Evolutionary conservation across 2,329 filamentous ascomycete genomes (phyloP), one percentile per base, ranked within the genome.

Genomic region (Colletotrichum brevisporum): DNA sequence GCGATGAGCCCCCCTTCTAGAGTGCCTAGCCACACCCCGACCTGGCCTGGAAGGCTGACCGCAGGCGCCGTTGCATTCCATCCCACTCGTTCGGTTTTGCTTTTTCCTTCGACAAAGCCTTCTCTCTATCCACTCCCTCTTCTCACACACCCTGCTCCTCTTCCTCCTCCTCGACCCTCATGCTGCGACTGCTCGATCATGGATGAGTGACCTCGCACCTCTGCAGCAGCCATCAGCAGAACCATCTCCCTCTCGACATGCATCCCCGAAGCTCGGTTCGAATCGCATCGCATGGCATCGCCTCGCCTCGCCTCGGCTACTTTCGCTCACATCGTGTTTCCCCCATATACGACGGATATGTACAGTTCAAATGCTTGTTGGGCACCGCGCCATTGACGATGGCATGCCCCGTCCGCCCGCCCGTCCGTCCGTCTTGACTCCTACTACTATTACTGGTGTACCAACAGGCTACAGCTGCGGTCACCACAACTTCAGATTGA

Each of bases 21-120:
- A 10, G 8, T 8, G 31, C 31, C 31, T 52, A 31, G 27, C 55
- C 16, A n/a, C 45, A 43, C 31, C 31, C 31, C 10, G 31, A 36
- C 31, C 31, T 64, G 41, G 58, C 61, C 13, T 53, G 18, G n/a
- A 10, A 43, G 27, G 21, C 16, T 27, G 48, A 1, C n/a, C 26
- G 52, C 53, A 27, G 41, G n/a, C 43, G 24, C 43, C 55, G 61
- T 60, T 65, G 54, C 50, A 41, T 69, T 65, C 66, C 50, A 41
- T 69, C 59, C 66, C 62, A 59, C 54, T 55, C n/a, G 55, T 41
- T 60, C 36, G 55, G 36, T 18, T 58, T 68, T 69, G 21, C 41
- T 63, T 63, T 55, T 63, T 63, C 18, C 4, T 24, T 50, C 47
- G 6, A 50, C 47, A 16, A 50, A 50, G 21, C 47, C 31, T 39